These are phyloP conservation scores for Trichoderma arundinaceum DNA, from an alignment of 2,329 filamentous ascomycete genomes.

Conservation along the genomic window DNA sequence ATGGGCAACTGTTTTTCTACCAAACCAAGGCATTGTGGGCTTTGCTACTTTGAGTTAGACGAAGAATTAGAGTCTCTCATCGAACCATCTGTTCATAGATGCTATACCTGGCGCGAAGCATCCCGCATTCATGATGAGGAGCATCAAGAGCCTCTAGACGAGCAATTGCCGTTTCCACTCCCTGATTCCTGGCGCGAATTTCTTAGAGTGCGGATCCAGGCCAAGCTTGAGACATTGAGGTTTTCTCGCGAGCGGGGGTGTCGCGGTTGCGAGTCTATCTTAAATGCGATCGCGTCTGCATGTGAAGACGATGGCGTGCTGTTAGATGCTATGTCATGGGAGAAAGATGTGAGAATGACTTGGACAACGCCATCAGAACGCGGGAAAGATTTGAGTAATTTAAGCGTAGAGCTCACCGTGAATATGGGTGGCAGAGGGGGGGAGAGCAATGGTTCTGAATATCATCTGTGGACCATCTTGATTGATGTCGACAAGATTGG, in stretches of 20 bases:
- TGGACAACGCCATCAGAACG: slow-evolving; percentile 1
- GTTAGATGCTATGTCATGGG: slow-evolving; percentile 10
- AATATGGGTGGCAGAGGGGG: not conserved
- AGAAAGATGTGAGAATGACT: not conserved
- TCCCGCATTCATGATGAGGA: slow-evolving; percentile 4
- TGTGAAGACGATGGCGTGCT: slow-evolving; percentile 12
- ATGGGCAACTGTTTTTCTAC: slow-evolving; percentile 23
- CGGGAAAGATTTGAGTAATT: not conserved
- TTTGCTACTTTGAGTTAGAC: slow-evolving; percentile 30
- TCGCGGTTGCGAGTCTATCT: slow-evolving; percentile 16
- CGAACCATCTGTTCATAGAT: slow-evolving; percentile 1
- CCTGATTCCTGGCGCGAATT: slow-evolving; percentile 7
- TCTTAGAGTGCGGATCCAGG: not conserved
- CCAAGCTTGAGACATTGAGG: slow-evolving; percentile 8
- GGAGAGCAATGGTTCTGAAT: not conserved
- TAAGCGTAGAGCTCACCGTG: slow-evolving; percentile 6
- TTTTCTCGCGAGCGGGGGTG: slow-evolving; percentile 10
- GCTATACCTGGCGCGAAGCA: slow-evolving; percentile 9
- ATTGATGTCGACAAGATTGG: slow-evolving; percentile 5
- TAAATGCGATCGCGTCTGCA: not conserved
- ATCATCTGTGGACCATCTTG: slow-evolving; percentile 18
- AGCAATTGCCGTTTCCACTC: slow-evolving; percentile 19
- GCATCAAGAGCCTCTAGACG: slow-evolving; percentile 3
- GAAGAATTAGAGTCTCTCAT: not conserved
- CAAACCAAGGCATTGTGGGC: slow-evolving; percentile 11